Conservation (phyloP, 228 moss, liverwort and hornwort genomes). For the Sphagnum magellanicum region DNA sequence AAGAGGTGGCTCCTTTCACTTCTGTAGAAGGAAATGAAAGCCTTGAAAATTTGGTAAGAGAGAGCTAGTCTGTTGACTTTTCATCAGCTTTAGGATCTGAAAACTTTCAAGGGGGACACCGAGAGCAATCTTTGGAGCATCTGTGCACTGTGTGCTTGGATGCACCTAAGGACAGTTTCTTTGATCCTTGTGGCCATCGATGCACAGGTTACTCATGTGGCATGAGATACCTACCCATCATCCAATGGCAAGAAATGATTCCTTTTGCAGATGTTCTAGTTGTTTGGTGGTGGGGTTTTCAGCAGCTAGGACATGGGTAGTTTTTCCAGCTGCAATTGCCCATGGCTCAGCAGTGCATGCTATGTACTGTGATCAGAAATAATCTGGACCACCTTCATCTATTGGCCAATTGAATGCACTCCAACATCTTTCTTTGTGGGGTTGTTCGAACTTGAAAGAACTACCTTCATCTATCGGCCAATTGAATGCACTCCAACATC, state of each 20-base stretch:
- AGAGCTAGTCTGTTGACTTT: not conserved
- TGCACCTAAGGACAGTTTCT: slow-evolving; percentile 45
- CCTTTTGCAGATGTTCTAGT: not conserved
- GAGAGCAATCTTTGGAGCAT: slow-evolving; percentile 6
- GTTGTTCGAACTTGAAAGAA: too few relatives aligned
- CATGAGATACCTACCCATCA: slow-evolving; percentile 15
- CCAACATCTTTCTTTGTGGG: too few relatives aligned
- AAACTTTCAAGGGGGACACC: not conserved
- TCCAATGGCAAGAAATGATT: not conserved
- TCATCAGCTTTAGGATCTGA: too few relatives aligned
- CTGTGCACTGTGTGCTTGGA: slow-evolving; percentile 53
- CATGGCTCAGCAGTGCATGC: not conserved
- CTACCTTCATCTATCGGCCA: too few relatives aligned
- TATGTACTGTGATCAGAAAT: not conserved
- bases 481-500: too few relatives aligned
- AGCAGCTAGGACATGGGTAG: not conserved
- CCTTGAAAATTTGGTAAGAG: not conserved
- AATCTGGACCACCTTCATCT: not conserved
- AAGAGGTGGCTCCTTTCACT: not conserved
- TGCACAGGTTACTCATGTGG: slow-evolving; percentile 55
- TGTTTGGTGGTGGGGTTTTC: not conserved
- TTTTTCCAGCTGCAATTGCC: not conserved
- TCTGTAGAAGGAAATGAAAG: slow-evolving; percentile 3
- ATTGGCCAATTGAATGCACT: too few relatives aligned
- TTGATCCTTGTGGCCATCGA: slow-evolving; percentile 54